Percentiles rank a stretch among this genome's conserved stretches.
Conservation (phyloP, 140 eudicot species). For the Erigeron philadelphicus region DNA sequence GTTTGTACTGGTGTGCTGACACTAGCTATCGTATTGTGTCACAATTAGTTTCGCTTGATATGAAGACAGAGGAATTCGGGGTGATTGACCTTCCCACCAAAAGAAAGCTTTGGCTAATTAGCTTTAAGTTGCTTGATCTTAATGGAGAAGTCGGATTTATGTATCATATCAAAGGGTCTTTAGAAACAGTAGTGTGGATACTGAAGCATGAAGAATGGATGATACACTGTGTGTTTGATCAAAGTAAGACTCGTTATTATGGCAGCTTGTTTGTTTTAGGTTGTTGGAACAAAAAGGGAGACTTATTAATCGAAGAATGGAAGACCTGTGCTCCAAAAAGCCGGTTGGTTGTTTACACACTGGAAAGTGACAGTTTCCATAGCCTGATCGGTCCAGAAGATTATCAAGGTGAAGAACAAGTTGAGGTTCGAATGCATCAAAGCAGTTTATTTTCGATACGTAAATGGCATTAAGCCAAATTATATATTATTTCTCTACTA, state of each 20-base stretch:
- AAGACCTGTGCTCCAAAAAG: no score
- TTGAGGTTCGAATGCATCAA: slow-evolving; percentile 1
- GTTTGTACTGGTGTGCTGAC: not conserved
- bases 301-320: no score
- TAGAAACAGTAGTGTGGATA: not conserved
- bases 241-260: no score
- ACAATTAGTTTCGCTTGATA: not conserved
- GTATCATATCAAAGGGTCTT: no score
- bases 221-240: not conserved
- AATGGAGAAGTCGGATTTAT: not conserved
- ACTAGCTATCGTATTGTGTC: no score
- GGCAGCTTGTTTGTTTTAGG: no score
- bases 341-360: not conserved
- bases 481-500: no score
- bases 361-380: not conserved
- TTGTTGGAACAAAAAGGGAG: slow-evolving; percentile 14
- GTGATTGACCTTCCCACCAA: not conserved
- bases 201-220: no score
- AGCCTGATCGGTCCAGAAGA: not conserved
- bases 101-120: no score
- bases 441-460: not conserved
- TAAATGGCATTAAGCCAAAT: not conserved
- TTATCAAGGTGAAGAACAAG: no score
- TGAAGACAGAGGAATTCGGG: not conserved
- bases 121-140: not conserved